phyloP scores from a whole-genome alignment of 306 rosid species.

The Quercus bicolor region DNA sequence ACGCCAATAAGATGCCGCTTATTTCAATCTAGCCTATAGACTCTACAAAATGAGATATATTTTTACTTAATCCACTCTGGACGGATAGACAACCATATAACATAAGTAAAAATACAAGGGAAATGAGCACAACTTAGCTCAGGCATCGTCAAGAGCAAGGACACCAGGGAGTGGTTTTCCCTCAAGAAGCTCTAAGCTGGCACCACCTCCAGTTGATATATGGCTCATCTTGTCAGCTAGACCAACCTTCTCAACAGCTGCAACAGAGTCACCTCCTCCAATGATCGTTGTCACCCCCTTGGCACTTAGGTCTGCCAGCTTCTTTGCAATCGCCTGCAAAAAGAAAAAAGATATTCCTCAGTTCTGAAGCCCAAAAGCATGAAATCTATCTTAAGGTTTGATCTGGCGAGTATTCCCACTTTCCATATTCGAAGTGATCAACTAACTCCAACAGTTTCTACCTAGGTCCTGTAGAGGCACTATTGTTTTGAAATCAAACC shows the following conservation, averaged over 20 bases:
- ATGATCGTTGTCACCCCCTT: slow-evolving; percentile 91
- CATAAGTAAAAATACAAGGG: slow-evolving; percentile 20
- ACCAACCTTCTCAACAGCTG: slow-evolving; percentile 94
- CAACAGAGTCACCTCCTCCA: slow-evolving; percentile 98
- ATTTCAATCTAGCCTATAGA: slow-evolving; percentile 45
- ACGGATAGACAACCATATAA: slow-evolving; percentile 41
- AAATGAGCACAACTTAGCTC: slow-evolving; percentile 9
- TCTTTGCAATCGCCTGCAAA: slow-evolving; percentile 74
- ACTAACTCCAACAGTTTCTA: neutral
- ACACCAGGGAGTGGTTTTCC: slow-evolving; percentile 95
- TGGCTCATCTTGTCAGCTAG: slow-evolving; percentile 96
- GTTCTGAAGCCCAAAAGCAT: neutral
- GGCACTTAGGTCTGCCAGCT: slow-evolving; percentile 81
- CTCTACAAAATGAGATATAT: slow-evolving; percentile 42
- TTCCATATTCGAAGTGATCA: neutral
- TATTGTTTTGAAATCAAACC: too few species aligned
- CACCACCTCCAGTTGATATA: slow-evolving; percentile 98
- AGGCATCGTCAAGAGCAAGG: slow-evolving; percentile 85
- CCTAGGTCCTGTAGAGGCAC: too few species aligned
- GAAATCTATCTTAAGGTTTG: neutral
- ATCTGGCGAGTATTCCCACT: neutral
- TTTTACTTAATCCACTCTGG: slow-evolving; percentile 26
- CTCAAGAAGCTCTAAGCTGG: slow-evolving; percentile 99
- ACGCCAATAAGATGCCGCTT: slow-evolving; percentile 34
- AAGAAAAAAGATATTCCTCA: neutral